Evolutionary conservation across 495 filamentous ascomycete species (phyloP), one percentile per base, ranked within the genome.

Genomic region (Xylaria venustula): DNA sequence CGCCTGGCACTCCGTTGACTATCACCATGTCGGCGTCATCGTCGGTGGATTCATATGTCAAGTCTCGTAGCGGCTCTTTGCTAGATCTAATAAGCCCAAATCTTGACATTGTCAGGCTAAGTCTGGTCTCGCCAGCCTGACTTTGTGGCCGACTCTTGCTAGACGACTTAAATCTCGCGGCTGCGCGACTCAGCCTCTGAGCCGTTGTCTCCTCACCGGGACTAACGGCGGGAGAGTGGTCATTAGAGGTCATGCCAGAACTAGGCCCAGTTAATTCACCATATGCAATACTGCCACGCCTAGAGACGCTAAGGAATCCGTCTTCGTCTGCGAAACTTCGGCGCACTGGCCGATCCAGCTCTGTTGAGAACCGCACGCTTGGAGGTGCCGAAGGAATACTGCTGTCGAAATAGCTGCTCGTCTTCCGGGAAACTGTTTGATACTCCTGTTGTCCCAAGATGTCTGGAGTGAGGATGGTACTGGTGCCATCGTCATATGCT

Each of bases 91-190:
- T 70, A 22, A 85, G 81, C 2, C 82, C 78, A 45, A 93, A 77
- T 45, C 87, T 82, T 17, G 85, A 83, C 41, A 93, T 83, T 1
- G 87, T 86, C n/a, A 81, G 64, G 64, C 87, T 86, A 26, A 90
- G 79, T 52, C 88, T 74, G 40, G 79, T 85, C 49, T 92, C 89
- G 22, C 88, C 87, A 7, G 79, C 76, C 61, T 89, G 85, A 64
- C 88, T 90, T 20, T 76, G 81, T 3, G 89, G 83, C 57, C 89
- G 84, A 64, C 88, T 90, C 63, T 82, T 87, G 50, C 74, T 82
- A 7, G 76, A 77, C 42, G 80, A 75, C 61, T 78, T 79, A 34
- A 82, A 78, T 46, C 81, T 84, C 14, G 87, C 86, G 8, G 82
- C 81, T 7, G 86, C 83, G 7, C 88, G 79, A 30, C 86, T 87